phyloP scores from a whole-genome alignment of 805 yeast species.

The Myxozyma udenii region DNA sequence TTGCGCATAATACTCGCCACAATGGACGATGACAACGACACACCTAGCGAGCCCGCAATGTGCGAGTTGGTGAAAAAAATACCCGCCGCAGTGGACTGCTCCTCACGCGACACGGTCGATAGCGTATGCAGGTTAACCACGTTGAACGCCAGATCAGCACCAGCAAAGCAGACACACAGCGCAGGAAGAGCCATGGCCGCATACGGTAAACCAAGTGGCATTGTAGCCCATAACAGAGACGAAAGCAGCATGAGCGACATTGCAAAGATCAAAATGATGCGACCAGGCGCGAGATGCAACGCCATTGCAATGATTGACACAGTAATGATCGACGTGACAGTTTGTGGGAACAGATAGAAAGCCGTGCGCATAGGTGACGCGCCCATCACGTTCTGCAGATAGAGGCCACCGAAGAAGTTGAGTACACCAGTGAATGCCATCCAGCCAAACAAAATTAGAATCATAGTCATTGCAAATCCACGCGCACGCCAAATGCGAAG shows the following conservation, averaged over 20 bases:
- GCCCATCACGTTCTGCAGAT: slow-evolving; percentile 44
- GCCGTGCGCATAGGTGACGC: slow-evolving; percentile 45
- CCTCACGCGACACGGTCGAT: slow-evolving; percentile 41
- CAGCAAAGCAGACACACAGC: slow-evolving; percentile 43
- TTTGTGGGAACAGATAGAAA: slow-evolving; percentile 46
- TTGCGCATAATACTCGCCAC: slow-evolving; percentile 35
- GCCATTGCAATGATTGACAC: slow-evolving; percentile 50
- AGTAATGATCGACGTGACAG: slow-evolving; percentile 42
- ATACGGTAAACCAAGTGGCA: slow-evolving; percentile 39
- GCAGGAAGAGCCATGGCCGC: slow-evolving; percentile 51
- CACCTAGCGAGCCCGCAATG: slow-evolving; percentile 44
- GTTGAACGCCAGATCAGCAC: slow-evolving; percentile 50
- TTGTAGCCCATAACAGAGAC: slow-evolving; percentile 46
- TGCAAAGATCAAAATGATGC: slow-evolving; percentile 40
- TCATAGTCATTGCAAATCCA: slow-evolving; percentile 44
- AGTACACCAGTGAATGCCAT: slow-evolving; percentile 45
- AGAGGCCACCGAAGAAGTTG: slow-evolving; percentile 44
- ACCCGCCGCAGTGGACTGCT: slow-evolving; percentile 50
- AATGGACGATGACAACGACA: slow-evolving; percentile 45
- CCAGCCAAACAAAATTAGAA: slow-evolving; percentile 43
- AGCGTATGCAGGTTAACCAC: slow-evolving; percentile 46
- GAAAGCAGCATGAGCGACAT: slow-evolving; percentile 41
- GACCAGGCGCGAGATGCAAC: slow-evolving; percentile 47
- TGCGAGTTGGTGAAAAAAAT: slow-evolving; percentile 48
- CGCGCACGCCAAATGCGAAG: slow-evolving; percentile 43